Evolutionary conservation across 148 eudicot species (phyloP), one percentile per base, ranked within the genome.

Genomic region (Chenopodium quinoa): DNA sequence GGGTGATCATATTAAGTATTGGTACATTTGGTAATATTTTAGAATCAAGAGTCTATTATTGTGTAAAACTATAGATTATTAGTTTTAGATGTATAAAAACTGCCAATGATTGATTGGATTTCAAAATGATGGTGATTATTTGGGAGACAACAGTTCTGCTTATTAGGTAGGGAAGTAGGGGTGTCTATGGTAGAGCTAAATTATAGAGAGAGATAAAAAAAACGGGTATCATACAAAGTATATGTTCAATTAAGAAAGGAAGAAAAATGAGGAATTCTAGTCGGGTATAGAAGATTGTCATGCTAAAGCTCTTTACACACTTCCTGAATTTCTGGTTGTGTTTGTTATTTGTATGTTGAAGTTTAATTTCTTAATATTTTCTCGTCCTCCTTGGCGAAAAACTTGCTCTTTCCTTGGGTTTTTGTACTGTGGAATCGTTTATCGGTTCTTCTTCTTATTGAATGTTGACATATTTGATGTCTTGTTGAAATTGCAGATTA

Each of bases 401-500:
- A 48, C 40, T 65, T 34, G 40, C 34, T 29, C 54, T 5, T 44
- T 34, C 70, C 13, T 13, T 46, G 64, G 44, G 44, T 40, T 40
- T 6, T 40, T 40, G 44, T 40, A 40, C 44, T 6, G 44, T 40
- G 44, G 44, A 40, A 40, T 40, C 0, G 44, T 7, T 6, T 76
- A 46, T 70, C 8, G 50, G 60, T 3, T 29, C 20, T 75, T 13
- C 37, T 7, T 63, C 40, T 20, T n/a, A 8, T 29, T 63, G 23
- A 16, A 4, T 76, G 4, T 77, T 72, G 64, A 66, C 19, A 46
- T 73, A 23, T 62, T 72, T 86, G 13, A 76, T 80, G 52, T 37
- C 2, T 6, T 65, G 9, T 66, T 86, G 44, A 47, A 32, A 56
- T 80, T 87, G 87, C 79, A 89, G 92, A 83, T 80, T 78, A 70